Percentiles rank a stretch among this genome's conserved stretches.
phyloP scores from a whole-genome alignment of 225 moss, liverwort and hornwort species.

The Asterella californica region DNA sequence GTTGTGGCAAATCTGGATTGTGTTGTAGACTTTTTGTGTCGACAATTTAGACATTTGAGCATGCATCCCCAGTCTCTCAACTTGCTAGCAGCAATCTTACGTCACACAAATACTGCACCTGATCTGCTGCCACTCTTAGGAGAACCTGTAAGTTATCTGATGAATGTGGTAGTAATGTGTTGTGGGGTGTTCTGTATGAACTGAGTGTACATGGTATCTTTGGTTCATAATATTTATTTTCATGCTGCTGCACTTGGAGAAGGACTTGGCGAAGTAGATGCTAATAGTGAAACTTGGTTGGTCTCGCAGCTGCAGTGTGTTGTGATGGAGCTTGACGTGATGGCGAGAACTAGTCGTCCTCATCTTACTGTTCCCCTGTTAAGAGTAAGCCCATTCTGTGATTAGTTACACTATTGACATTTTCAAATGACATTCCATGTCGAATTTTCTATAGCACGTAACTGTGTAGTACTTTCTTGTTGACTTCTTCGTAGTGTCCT shows the following conservation, averaged over 20 bases:
- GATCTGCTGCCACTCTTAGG: constrained; percentile 89
- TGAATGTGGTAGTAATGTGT: background rate
- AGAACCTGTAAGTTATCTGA: constrained; percentile 71
- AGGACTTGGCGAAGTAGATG: background rate
- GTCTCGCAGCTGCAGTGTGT: constrained; percentile 65
- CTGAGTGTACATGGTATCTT: background rate
- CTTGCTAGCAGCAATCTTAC: constrained; percentile 83
- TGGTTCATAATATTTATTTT: background rate
- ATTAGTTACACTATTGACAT: background rate
- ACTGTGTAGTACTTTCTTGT: background rate
- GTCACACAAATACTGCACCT: constrained; percentile 78
- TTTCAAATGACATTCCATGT: background rate
- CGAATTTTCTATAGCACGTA: background rate
- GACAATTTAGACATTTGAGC: constrained; percentile 82
- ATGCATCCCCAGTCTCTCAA: constrained; percentile 75
- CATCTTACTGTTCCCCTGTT: constrained; percentile 78
- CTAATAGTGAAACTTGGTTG: background rate
- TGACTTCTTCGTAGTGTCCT: too few relatives aligned
- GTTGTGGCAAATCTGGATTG: constrained; percentile 81
- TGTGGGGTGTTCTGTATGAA: background rate
- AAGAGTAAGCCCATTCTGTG: constrained; percentile 37
- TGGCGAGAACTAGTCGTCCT: constrained; percentile 77
- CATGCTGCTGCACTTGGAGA: background rate
- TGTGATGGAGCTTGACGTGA: constrained; percentile 78
- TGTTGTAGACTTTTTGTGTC: constrained; percentile 88